A percentile compares a stretch with the other conserved stretches of the same genome.
These are phyloP conservation scores for Dianthus caryophyllus DNA, from an alignment of 148 eudicot genomes.

Conservation along the genomic window DNA sequence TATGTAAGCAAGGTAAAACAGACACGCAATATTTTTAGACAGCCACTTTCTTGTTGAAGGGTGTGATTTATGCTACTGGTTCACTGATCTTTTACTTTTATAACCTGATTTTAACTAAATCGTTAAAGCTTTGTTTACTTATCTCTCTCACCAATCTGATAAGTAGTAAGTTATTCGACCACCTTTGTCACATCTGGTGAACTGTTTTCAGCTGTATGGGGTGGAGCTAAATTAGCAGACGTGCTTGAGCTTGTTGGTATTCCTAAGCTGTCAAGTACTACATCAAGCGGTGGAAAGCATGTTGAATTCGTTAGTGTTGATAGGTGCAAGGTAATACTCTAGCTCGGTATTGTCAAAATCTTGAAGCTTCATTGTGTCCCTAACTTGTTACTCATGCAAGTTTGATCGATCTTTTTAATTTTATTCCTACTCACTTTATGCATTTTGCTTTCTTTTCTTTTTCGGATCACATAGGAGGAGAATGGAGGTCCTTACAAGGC, in stretches of 20 bases:
- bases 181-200: conserved; percentile 12
- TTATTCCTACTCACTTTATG: background rate
- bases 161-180: no score
- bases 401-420: background rate
- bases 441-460: conserved; percentile 1
- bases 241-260: conserved; percentile 85
- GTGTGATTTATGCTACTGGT: background rate
- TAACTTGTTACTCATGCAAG: background rate
- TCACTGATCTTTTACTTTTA: background rate
- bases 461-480: conserved; percentile 52
- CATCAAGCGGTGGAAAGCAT: conserved; percentile 78
- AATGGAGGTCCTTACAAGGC: conserved; percentile 92
- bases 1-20: no score
- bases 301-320: conserved; percentile 96
- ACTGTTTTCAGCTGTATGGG: conserved; percentile 68
- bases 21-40: background rate
- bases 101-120: background rate
- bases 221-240: conserved; percentile 92
- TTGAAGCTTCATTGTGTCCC: background rate
- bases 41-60: background rate
- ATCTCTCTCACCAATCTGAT: background rate
- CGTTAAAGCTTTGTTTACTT: background rate
- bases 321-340: conserved; percentile 71
- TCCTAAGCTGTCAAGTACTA: conserved; percentile 50
- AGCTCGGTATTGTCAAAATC: background rate